phyloP scores from a whole-genome alignment of 176 grass and related monocot species.

The Triticum turgidum region DNA sequence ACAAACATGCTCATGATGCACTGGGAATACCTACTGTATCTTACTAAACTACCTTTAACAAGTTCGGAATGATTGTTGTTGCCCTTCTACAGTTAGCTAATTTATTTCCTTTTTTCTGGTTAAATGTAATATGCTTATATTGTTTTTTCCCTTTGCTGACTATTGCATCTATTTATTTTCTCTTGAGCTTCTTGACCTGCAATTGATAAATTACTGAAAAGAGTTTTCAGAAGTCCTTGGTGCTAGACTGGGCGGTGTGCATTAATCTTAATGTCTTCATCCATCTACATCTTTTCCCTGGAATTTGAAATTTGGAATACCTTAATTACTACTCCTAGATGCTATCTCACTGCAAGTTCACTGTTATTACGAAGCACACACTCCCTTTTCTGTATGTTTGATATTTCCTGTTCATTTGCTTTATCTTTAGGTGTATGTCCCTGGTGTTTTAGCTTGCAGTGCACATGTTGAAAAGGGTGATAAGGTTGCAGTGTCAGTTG shows the following conservation, averaged over 20 bases:
- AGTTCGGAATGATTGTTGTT: not conserved
- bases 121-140: conserved; percentile 4
- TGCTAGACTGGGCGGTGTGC: not conserved
- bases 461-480: conserved; percentile 94
- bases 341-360: conserved; percentile 6
- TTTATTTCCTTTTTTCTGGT: conserved; percentile 13
- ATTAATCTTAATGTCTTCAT: conserved; percentile 2
- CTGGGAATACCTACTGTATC: not conserved
- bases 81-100: not conserved
- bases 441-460: conserved; percentile 95
- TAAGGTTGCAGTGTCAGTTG: conserved; percentile 82
- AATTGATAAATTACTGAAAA: not conserved
- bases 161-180: not conserved
- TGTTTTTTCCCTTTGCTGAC: not conserved
- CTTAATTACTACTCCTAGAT: not conserved
- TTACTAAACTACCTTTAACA: not conserved
- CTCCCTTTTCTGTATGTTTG: not conserved
- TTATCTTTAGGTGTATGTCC: conserved; percentile 77
- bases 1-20: not conserved
- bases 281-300: not conserved
- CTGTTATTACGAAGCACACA: not conserved
- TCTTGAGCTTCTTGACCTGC: conserved; percentile 6
- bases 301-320: not conserved
- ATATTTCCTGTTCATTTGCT: conserved; percentile 5
- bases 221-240: not conserved